Evolutionary conservation across 108 stramenopile species (phyloP), one percentile per base, ranked within the genome.

Genomic region (Chaetoceros tenuissimus): DNA sequence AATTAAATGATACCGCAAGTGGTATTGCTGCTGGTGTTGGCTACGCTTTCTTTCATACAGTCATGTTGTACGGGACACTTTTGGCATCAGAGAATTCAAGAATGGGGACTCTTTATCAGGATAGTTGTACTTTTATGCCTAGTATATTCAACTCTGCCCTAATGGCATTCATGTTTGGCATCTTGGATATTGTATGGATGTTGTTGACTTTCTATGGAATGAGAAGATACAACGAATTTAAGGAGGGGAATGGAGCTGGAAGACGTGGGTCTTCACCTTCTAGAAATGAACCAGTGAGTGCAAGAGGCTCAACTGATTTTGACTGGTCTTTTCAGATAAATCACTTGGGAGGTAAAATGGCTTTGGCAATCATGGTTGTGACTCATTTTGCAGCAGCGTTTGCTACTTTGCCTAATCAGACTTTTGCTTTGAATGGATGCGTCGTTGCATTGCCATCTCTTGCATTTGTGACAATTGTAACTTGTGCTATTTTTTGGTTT

Each of bases 171-270:
- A 57, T 75, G 67, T 92, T 92, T 57, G 79, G 70, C 57, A 76
- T 85, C 28, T 54, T 87, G 46, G 89, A 92, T 55, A 55, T 92
- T 7, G 62, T 92, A 55, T 87, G 79, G 81, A 92, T 92, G 86
- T 69, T 80, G 57, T 73, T 83, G 31, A 78, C 79, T 2, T 92
- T 92, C 53, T 92, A 74, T 57, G 90, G 90, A 1, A 83, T 92
- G 76, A 67, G 90, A 45, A 65, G 86, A 68, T 74, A 82, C 28
- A 27, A 46, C 72, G 24, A 71, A 79, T 22, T 78, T 73, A 45
- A 64, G 53, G 24, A 71, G 67, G 31, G 74, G 73, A 25, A 58
- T 56, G 8, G 69, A 73, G 22, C 22, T 31, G 66, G 28, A 52
- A 64, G 28, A 62, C 58, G 17, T 30, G 46, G 29, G 34, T 55